Evolutionary conservation across 192 early-diverging fungal species (phyloP), one percentile per base, ranked within the genome.

Genomic region (Gigaspora rosea): DNA sequence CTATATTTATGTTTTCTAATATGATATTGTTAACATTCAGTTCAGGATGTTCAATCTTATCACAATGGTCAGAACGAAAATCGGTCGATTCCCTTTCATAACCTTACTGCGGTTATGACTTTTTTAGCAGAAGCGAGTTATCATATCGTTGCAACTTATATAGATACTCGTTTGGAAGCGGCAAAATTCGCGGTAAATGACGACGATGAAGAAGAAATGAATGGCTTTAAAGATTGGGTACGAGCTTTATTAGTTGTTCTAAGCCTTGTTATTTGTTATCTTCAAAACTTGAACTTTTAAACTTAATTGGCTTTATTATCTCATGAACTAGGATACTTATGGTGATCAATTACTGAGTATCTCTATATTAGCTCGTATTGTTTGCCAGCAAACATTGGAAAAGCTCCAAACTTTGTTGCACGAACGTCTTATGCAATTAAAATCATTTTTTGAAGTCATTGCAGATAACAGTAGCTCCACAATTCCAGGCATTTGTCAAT

Each of bases 321-420:
- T 73, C n/a, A 64, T 36, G 0, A 6, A 41, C 51, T 78, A 90
- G 79, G 91, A 92, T 47, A 78, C 88, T 15, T 94, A 91, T 78
- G 89, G 81, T 10, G 94, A 95, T 78, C 94, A 94, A 77, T 80
- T 95, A 36, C 80, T 89, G 4, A 79, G 88, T 36, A 89, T 93
- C 64, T 87, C 86, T 13, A 85, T 83, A 2, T 63, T 95, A 18
- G 92, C 85, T 52, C 85, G 94, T 50, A 75, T 92, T 4, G 82
- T 89, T 72, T 82, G 88, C 7, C 79, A 77, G 2, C 83, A 88
- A 75, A 83, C 83, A 12, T 70, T 93, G 36, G 74, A 68, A 9
- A 79, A 85, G 41, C 71, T 94, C 27, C 80, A 86, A 65, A 50
- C 78, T 41, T 71, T 90, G 6, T 78, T 92, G 11, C 80, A 73